A percentile compares a stretch with the other conserved stretches of the same genome.
Evolutionary conservation across 106 monocot genomes (phyloP).

Genomic region (Ottelia alismoides): DNA sequence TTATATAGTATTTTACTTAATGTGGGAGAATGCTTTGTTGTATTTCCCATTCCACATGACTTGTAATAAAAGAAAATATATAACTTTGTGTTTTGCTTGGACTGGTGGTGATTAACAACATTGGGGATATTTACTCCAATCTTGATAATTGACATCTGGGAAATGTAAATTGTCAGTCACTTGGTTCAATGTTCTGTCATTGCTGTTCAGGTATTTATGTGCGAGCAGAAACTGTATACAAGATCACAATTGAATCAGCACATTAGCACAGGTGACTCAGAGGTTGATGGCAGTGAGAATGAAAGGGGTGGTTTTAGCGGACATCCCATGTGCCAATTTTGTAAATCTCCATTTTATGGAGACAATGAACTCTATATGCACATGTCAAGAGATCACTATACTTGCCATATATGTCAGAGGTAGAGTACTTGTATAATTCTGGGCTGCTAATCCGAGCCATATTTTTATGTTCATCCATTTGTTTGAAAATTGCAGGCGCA

Average conservation of each 20-base stretch:
- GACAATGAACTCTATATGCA: constrained; percentile 83
- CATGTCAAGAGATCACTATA: constrained; percentile 79
- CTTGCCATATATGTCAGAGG: constrained; percentile 90
- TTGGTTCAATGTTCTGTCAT: too few species aligned
- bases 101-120: too few species aligned
- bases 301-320: constrained; percentile 80
- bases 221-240: constrained; percentile 84
- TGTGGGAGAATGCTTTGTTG: too few species aligned
- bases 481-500: constrained; percentile 33
- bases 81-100: too few species aligned
- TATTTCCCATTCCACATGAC: too few species aligned
- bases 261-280: constrained; percentile 57
- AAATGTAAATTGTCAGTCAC: too few species aligned
- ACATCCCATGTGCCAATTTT: constrained; percentile 82
- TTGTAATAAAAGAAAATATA: too few species aligned
- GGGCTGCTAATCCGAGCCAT: too few species aligned
- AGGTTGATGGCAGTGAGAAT: constrained; percentile 75
- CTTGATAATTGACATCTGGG: too few species aligned
- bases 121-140: too few species aligned
- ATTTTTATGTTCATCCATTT: neutral
- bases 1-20: too few species aligned
- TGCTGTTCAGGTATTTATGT: constrained; percentile 81
- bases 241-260: constrained; percentile 61
- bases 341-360: constrained; percentile 66
- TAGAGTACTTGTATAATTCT: constrained; percentile 6